phyloP scores from a whole-genome alignment of 495 filamentous ascomycete species.

The Lophium mytilinum region DNA sequence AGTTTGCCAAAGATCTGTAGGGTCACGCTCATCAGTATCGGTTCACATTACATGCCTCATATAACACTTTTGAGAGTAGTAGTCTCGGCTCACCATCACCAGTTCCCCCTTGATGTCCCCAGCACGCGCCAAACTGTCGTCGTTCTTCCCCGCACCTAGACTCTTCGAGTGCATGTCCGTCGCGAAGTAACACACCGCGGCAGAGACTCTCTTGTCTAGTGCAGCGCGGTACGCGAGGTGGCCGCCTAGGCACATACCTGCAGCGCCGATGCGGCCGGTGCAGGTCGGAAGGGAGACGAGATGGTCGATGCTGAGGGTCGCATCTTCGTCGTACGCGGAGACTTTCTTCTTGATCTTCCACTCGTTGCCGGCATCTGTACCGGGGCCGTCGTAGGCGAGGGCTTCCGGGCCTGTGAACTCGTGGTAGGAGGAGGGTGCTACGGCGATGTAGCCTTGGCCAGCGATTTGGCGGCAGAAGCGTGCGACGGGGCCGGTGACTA shows the following conservation, averaged over 20 bases:
- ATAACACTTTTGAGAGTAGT: background rate
- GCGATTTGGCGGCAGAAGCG: conserved; percentile 90
- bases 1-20: conserved; percentile 68
- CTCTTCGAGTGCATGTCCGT: conserved; percentile 80
- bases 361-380: conserved; percentile 79
- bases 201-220: conserved; percentile 66
- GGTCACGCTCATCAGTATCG: background rate
- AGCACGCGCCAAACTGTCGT: conserved; percentile 55
- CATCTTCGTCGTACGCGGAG: conserved; percentile 83
- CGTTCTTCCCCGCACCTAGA: conserved; percentile 59
- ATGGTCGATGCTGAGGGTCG: conserved; percentile 60
- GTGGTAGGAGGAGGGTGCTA: conserved; percentile 83
- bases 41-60: too few relatives aligned
- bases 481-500: conserved; percentile 86
- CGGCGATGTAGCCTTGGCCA: conserved; percentile 88
- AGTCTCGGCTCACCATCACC: conserved; percentile 47
- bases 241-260: conserved; percentile 93
- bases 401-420: conserved; percentile 84
- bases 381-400: conserved; percentile 76
- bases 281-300: conserved; percentile 71
- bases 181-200: conserved; percentile 81
- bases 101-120: conserved; percentile 74
- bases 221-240: conserved; percentile 82
- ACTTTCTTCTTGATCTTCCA: conserved; percentile 85
- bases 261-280: conserved; percentile 75